A percentile compares a stretch with the other conserved stretches of the same genome.
Evolutionary conservation across 371 early-diverging fungal species (phyloP).

Genomic region (Mucor piriformis): DNA sequence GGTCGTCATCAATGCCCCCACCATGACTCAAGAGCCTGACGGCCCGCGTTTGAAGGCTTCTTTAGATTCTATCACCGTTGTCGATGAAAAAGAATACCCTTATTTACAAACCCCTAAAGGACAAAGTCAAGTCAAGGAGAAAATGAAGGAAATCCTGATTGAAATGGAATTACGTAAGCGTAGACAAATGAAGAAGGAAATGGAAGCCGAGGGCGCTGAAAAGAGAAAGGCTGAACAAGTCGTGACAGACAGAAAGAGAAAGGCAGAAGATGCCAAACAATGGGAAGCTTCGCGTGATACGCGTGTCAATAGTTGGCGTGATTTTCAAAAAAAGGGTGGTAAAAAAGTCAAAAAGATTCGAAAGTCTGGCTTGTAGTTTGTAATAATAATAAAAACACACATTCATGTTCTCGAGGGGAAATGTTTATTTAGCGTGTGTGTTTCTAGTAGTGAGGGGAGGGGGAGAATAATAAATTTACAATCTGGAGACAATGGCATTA

Average conservation of each 20-base stretch:
- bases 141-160: constrained; percentile 63
- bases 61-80: constrained; percentile 28
- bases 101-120: constrained; percentile 42
- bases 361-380: constrained; percentile 20
- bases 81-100: constrained; percentile 45
- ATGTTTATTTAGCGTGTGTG: neutral
- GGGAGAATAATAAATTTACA: constrained; percentile 19
- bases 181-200: constrained; percentile 65
- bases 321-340: constrained; percentile 66
- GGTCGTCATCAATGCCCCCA: constrained; percentile 30
- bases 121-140: constrained; percentile 50
- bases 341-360: constrained; percentile 51
- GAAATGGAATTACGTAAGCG: constrained; percentile 69
- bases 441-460: neutral
- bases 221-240: constrained; percentile 63
- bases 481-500: constrained; percentile 73
- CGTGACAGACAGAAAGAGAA: constrained; percentile 56
- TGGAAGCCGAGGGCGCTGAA: constrained; percentile 74
- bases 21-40: constrained; percentile 17
- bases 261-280: constrained; percentile 68
- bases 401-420: neutral
- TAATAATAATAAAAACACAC: constrained; percentile 1
- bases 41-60: constrained; percentile 24
- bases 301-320: constrained; percentile 72
- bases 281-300: constrained; percentile 76